phyloP scores from a whole-genome alignment of 2,329 filamentous ascomycete genomes.

The Penicillium decumbens region DNA sequence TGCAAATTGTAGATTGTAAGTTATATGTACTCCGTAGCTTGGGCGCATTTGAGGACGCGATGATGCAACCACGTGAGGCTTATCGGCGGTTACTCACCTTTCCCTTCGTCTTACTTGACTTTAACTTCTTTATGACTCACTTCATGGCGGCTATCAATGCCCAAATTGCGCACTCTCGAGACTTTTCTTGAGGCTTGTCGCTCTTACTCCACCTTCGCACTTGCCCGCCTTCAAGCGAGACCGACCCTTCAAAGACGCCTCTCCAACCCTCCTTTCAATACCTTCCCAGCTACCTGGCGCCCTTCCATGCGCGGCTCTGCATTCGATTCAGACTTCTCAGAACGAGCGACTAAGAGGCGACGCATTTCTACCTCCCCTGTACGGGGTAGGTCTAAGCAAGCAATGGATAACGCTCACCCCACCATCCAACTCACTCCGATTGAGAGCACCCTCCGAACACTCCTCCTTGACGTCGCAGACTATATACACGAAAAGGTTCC shows the following conservation, averaged over 20 bases:
- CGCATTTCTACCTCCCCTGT: constrained; percentile 25
- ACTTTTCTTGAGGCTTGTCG: constrained; percentile 17
- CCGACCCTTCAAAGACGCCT: constrained; percentile 6
- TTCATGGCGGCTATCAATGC: constrained; percentile 23
- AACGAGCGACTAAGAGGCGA: constrained; percentile 32
- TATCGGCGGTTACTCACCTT: constrained; percentile 16
- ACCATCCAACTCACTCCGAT: constrained; percentile 60
- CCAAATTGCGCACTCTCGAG: constrained; percentile 11
- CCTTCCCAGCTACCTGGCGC: constrained; percentile 7
- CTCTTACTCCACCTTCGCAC: constrained; percentile 10
- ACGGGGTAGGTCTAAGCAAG: constrained; percentile 20
- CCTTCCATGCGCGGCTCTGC: constrained; percentile 28
- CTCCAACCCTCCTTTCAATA: constrained; percentile 11
- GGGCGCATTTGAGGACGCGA: constrained; percentile 10
- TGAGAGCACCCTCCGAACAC: constrained; percentile 66
- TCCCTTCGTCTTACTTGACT: not conserved
- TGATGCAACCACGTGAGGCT: constrained; percentile 27
- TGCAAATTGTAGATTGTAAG: not conserved
- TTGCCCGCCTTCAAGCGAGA: constrained; percentile 14
- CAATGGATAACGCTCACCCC: constrained; percentile 27
- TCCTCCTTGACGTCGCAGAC: constrained; percentile 76
- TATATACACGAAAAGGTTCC: constrained; percentile 50
- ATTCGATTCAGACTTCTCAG: constrained; percentile 14
- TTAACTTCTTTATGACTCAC: not conserved
- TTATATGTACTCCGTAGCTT: not conserved